phyloP scores from a whole-genome alignment of 78 protist species.

The Polysphondylium violaceum region DNA sequence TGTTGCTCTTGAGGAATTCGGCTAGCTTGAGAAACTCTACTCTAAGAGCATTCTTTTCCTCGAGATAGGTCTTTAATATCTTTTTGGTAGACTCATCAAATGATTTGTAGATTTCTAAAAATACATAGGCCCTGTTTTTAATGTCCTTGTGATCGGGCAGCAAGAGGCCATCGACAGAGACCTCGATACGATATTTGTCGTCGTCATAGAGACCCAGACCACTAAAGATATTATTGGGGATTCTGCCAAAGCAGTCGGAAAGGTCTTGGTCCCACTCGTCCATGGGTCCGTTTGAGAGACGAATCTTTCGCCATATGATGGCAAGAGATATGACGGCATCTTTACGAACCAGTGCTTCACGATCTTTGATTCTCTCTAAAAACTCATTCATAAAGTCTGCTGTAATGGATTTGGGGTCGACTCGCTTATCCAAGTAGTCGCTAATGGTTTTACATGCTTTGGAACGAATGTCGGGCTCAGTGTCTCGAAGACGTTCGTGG shows the following conservation, averaged over 20 bases:
- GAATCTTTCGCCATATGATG: conserved; percentile 17
- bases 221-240: conserved; percentile 27
- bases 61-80: conserved; percentile 5
- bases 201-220: conserved; percentile 22
- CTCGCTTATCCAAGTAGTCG: not conserved
- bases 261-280: conserved; percentile 12
- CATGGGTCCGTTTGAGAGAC: conserved; percentile 19
- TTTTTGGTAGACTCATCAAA: not conserved
- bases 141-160: not conserved
- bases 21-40: conserved; percentile 15
- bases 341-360: conserved; percentile 43
- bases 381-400: conserved; percentile 12
- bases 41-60: conserved; percentile 22
- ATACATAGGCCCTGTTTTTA: conserved; percentile 13
- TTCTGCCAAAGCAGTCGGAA: conserved; percentile 7
- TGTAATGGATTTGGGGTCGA: not conserved
- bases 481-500: conserved; percentile 15
- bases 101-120: conserved; percentile 43
- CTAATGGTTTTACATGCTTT: not conserved
- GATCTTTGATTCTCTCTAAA: conserved; percentile 41
- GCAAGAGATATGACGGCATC: conserved; percentile 22
- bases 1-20: not conserved
- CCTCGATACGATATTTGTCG: conserved; percentile 37
- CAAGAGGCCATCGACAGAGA: conserved; percentile 32
- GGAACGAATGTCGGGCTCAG: conserved; percentile 21